These are phyloP conservation scores for Camellia oleifera DNA, from an alignment of 179 eudicot species.

Conservation along the genomic window DNA sequence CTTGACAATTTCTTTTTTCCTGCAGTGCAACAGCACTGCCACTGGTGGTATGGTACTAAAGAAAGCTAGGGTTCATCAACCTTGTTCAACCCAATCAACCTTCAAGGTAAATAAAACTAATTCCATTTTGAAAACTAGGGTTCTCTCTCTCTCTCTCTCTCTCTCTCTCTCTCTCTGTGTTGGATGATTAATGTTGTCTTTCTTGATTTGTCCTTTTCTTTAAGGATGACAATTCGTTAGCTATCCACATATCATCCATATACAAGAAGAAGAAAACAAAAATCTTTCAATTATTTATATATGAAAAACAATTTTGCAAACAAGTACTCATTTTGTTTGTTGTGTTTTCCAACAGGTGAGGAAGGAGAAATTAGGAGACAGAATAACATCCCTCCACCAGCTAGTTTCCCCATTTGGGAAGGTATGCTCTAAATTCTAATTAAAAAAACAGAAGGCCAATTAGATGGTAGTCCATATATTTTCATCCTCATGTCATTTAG, in stretches of 20 bases:
- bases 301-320: conserved; percentile 11
- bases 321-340: neutral
- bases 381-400: conserved; percentile 91
- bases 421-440: conserved; percentile 34
- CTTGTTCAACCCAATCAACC: conserved; percentile 58
- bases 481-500: too few species aligned
- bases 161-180: neutral
- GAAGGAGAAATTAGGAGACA: conserved; percentile 87
- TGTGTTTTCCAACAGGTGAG: conserved; percentile 57
- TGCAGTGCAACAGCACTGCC: conserved; percentile 60
- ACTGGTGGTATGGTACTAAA: conserved; percentile 56
- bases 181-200: conserved; percentile 60
- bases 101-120: conserved; percentile 55
- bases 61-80: conserved; percentile 76
- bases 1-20: neutral
- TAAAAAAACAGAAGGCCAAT: too few species aligned
- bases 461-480: too few species aligned
- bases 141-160: neutral
- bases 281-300: neutral
- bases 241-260: conserved; percentile 25
- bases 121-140: neutral
- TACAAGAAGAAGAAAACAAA: neutral
- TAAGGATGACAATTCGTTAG: conserved; percentile 38
- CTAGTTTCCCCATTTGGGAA: conserved; percentile 95
- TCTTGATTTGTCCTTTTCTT: conserved; percentile 57